Percentiles rank a stretch among this genome's conserved stretches.
phyloP scores from a whole-genome alignment of 805 yeast species.

The Kuraishia ogatae region DNA sequence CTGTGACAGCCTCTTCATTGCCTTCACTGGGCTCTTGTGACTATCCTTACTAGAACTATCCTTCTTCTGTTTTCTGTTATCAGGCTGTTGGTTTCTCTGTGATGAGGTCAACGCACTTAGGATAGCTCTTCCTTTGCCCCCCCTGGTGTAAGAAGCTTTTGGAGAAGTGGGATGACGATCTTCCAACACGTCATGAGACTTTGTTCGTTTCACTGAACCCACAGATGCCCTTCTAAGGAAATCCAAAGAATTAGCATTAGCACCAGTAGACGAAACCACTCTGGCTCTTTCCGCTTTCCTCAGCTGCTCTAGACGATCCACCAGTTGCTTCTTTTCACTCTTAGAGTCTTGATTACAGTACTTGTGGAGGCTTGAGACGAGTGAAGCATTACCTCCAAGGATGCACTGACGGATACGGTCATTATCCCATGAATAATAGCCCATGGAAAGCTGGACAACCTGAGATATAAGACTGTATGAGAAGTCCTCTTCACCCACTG shows the following conservation, averaged over 20 bases:
- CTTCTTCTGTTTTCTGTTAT: background rate
- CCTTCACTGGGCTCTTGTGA: background rate
- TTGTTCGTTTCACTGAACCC: background rate
- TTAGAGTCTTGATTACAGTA: background rate
- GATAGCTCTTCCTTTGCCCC: background rate
- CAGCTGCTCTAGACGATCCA: background rate
- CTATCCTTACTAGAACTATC: background rate
- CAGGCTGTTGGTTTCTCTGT: background rate
- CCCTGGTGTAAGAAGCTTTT: background rate
- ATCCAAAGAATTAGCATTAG: conserved; percentile 15
- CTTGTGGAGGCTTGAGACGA: background rate
- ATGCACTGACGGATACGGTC: background rate
- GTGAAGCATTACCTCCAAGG: background rate
- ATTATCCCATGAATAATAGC: background rate
- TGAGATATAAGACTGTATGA: conserved; percentile 18
- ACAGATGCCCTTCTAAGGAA: conserved; percentile 4
- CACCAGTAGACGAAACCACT: conserved; percentile 1
- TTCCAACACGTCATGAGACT: background rate
- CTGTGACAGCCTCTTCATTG: background rate
- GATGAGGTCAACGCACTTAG: background rate
- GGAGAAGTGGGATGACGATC: background rate
- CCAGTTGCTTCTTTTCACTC: background rate
- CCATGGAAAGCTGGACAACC: background rate
- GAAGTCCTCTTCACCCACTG: conserved; percentile 23
- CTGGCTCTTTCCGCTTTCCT: background rate